A percentile compares a stretch with the other conserved stretches of the same genome.
phyloP scores from a whole-genome alignment of 352 stramenopile genomes.

The Blastocystis hominis region DNA sequence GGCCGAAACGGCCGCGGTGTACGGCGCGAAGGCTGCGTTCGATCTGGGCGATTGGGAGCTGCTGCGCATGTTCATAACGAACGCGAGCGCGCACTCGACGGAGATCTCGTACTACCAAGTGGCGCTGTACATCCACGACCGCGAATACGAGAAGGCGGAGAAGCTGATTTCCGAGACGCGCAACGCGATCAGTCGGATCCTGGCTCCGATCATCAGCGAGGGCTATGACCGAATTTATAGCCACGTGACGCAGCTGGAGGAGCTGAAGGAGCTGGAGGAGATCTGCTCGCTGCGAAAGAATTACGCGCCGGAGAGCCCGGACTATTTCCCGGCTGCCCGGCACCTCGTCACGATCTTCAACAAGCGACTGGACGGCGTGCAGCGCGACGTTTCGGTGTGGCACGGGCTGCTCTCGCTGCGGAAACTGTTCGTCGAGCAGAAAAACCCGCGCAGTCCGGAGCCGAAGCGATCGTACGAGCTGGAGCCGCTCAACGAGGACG shows the following conservation, averaged over 20 bases:
- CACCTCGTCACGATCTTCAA: constrained; percentile 69
- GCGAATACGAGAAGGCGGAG: constrained; percentile 80
- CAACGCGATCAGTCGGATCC: constrained; percentile 80
- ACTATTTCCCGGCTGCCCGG: constrained; percentile 59
- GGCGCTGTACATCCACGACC: constrained; percentile 82
- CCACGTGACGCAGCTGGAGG: constrained; percentile 88
- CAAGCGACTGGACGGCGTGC: constrained; percentile 80
- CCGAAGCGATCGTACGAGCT: constrained; percentile 62
- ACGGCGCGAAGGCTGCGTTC: constrained; percentile 70
- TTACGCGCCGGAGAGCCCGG: constrained; percentile 60
- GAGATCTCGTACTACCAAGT: constrained; percentile 75
- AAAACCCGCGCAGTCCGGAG: constrained; percentile 68
- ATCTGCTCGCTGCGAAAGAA: constrained; percentile 85
- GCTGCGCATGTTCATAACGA: constrained; percentile 66
- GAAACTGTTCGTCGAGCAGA: constrained; percentile 71
- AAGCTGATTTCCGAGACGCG: constrained; percentile 79
- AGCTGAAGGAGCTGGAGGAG: constrained; percentile 90
- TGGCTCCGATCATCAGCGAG: constrained; percentile 87
- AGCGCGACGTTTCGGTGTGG: constrained; percentile 80
- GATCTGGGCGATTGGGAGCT: constrained; percentile 73
- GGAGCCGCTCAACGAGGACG: constrained; percentile 58
- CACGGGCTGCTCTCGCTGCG: constrained; percentile 84
- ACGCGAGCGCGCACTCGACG: constrained; percentile 55
- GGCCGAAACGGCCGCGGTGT: constrained; percentile 60
- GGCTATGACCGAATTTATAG: constrained; percentile 89